Evolutionary conservation across 352 stramenopile genomes (phyloP).

Genomic region (Phytophthora lateralis): DNA sequence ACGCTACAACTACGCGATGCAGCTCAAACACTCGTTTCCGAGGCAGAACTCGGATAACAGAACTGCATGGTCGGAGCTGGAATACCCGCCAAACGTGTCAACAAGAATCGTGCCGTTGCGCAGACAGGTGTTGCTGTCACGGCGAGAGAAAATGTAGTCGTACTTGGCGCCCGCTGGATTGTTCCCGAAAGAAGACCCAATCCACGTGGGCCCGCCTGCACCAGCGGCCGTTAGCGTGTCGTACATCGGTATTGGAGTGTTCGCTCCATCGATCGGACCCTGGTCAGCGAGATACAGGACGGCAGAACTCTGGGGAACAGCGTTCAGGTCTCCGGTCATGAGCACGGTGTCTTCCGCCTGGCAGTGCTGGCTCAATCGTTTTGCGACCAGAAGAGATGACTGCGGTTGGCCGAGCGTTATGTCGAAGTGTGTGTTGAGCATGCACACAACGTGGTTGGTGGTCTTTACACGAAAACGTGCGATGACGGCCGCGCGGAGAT

Average conservation of each 20-base stretch:
- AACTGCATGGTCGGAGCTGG: conserved; percentile 69
- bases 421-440: conserved; percentile 84
- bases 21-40: conserved; percentile 40
- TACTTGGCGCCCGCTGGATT: conserved; percentile 41
- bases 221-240: conserved; percentile 57
- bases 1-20: conserved; percentile 27
- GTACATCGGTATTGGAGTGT: conserved; percentile 60
- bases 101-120: conserved; percentile 45
- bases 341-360: conserved; percentile 52
- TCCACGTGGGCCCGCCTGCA: conserved; percentile 58
- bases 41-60: conserved; percentile 68
- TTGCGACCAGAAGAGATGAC: conserved; percentile 57
- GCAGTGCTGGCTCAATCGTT: conserved; percentile 49
- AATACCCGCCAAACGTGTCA: conserved; percentile 55
- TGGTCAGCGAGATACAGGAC: conserved; percentile 52
- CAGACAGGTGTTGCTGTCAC: conserved; percentile 52
- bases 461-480: conserved; percentile 55
- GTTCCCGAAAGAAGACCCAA: conserved; percentile 57
- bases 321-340: conserved; percentile 79
- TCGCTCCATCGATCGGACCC: conserved; percentile 24
- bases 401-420: conserved; percentile 58
- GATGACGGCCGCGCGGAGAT: conserved; percentile 59
- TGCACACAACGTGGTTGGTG: conserved; percentile 45
- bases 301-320: conserved; percentile 32
- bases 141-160: conserved; percentile 75